These are phyloP conservation scores for Pseudogymnoascus sp. DNA, from an alignment of 2,329 filamentous ascomycete genomes.

Conservation along the genomic window DNA sequence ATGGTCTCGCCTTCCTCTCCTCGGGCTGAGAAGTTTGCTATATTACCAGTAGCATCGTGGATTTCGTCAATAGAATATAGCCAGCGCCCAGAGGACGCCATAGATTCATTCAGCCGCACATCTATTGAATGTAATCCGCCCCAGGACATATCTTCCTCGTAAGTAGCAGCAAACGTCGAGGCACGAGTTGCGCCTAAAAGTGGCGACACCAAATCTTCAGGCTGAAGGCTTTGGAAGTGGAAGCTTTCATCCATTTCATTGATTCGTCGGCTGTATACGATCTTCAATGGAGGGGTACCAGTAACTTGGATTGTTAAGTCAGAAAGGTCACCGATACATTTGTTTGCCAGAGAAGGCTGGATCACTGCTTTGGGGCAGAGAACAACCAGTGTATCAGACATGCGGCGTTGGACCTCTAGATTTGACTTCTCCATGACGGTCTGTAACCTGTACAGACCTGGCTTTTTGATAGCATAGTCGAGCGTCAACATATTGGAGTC, in stretches of 20 bases:
- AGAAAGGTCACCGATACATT: slow-evolving; percentile 82
- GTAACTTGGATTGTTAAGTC: slow-evolving; percentile 75
- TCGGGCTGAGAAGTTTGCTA: slow-evolving; percentile 61
- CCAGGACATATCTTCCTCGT: slow-evolving; percentile 68
- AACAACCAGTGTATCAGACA: slow-evolving; percentile 75
- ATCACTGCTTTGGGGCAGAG: slow-evolving; percentile 75
- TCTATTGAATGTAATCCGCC: slow-evolving; percentile 65
- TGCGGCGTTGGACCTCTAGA: slow-evolving; percentile 74
- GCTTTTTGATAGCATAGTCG: slow-evolving; percentile 70
- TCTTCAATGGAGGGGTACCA: slow-evolving; percentile 83
- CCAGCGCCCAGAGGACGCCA: slow-evolving; percentile 73
- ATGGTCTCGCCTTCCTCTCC: slow-evolving; percentile 60
- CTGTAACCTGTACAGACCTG: slow-evolving; percentile 76
- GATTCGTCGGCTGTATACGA: slow-evolving; percentile 83
- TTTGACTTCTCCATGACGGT: slow-evolving; percentile 90
- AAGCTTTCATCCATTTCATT: slow-evolving; percentile 78
- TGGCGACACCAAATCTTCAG: slow-evolving; percentile 75
- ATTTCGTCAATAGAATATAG: slow-evolving; percentile 88
- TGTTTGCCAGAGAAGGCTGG: slow-evolving; percentile 53
- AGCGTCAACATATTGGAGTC: slow-evolving; percentile 55
- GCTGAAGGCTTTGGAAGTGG: slow-evolving; percentile 88
- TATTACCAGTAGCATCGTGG: slow-evolving; percentile 81
- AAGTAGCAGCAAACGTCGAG: slow-evolving; percentile 48
- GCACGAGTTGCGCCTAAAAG: slow-evolving; percentile 54
- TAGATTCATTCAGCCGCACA: slow-evolving; percentile 84